A percentile compares a stretch with the other conserved stretches of the same genome.
phyloP scores from a whole-genome alignment of 1,284 basidiomycete genomes.

The Fomitiporia mediterranea region DNA sequence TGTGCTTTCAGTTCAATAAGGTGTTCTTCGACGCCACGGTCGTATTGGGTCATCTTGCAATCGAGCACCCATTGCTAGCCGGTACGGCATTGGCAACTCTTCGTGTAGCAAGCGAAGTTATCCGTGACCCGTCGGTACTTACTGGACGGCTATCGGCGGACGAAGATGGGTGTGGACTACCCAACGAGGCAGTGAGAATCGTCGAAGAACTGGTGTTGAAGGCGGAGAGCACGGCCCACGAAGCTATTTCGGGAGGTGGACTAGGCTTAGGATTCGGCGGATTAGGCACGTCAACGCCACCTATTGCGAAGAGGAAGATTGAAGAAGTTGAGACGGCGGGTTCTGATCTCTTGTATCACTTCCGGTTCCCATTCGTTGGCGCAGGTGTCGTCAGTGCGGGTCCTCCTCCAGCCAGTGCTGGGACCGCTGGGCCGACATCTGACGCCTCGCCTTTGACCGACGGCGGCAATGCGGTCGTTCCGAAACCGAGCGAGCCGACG shows the following conservation, averaged over 20 bases:
- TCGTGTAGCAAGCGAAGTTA: slow-evolving; percentile 43
- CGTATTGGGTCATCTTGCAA: slow-evolving; percentile 53
- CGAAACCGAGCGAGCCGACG: background rate
- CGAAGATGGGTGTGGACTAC: slow-evolving; percentile 19
- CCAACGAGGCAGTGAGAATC: slow-evolving; percentile 39
- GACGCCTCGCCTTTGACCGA: background rate
- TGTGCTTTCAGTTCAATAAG: slow-evolving; percentile 56
- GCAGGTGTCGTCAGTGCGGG: slow-evolving; percentile 29
- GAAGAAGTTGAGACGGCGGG: slow-evolving; percentile 38
- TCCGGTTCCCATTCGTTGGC: slow-evolving; percentile 47
- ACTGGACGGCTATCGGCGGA: slow-evolving; percentile 26
- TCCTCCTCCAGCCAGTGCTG: background rate
- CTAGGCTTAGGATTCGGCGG: background rate
- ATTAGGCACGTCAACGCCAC: slow-evolving; percentile 23
- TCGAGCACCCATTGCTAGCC: slow-evolving; percentile 49
- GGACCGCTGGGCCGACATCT: background rate
- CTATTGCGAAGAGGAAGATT: slow-evolving; percentile 51
- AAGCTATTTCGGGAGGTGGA: background rate
- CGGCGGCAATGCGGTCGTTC: background rate
- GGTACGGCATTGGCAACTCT: slow-evolving; percentile 47
- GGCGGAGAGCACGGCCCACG: slow-evolving; percentile 31
- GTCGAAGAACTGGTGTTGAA: slow-evolving; percentile 47
- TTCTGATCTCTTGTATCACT: slow-evolving; percentile 30
- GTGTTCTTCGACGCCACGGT: slow-evolving; percentile 59
- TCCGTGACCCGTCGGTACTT: slow-evolving; percentile 34